Percentiles rank a stretch among this genome's conserved stretches.
These are phyloP conservation scores for Camellia oleifera DNA, from an alignment of 179 eudicot species.

Conservation along the genomic window DNA sequence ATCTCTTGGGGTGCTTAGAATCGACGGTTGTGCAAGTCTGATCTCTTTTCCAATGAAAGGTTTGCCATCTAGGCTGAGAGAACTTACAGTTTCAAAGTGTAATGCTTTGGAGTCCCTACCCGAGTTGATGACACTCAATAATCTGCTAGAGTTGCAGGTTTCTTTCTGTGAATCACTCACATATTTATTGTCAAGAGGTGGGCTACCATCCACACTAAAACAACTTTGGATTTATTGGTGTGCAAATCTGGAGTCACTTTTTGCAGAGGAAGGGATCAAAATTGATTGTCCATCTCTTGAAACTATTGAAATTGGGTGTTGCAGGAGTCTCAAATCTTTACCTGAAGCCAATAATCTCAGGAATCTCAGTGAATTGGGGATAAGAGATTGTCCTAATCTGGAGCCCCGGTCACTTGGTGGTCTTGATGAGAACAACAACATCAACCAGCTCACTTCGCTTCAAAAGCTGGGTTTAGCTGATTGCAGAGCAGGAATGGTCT, in stretches of 20 bases:
- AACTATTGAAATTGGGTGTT: fast-evolving
- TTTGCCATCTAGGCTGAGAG: no score
- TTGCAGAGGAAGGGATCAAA: slow-evolving; percentile 1
- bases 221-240: fast-evolving
- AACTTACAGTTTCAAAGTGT: neutral
- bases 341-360: neutral
- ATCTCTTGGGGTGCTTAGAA: no score
- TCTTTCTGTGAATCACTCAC: neutral
- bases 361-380: neutral
- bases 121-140: neutral
- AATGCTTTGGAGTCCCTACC: neutral
- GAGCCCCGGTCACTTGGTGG: neutral
- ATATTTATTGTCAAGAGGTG: neutral
- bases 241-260: neutral
- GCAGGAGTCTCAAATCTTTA: neutral
- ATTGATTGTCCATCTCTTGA: slow-evolving; percentile 6
- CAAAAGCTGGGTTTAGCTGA: neutral
- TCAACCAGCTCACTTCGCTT: neutral
- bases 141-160: neutral
- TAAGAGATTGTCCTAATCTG: neutral
- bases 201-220: neutral
- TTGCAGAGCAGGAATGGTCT: no score
- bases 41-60: no score
- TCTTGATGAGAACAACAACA: neutral
- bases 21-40: no score